Percentiles rank a stretch among this genome's conserved stretches.
These are phyloP conservation scores for Trichoderma sp. DNA, from an alignment of 2,329 filamentous ascomycete genomes.

Conservation along the genomic window DNA sequence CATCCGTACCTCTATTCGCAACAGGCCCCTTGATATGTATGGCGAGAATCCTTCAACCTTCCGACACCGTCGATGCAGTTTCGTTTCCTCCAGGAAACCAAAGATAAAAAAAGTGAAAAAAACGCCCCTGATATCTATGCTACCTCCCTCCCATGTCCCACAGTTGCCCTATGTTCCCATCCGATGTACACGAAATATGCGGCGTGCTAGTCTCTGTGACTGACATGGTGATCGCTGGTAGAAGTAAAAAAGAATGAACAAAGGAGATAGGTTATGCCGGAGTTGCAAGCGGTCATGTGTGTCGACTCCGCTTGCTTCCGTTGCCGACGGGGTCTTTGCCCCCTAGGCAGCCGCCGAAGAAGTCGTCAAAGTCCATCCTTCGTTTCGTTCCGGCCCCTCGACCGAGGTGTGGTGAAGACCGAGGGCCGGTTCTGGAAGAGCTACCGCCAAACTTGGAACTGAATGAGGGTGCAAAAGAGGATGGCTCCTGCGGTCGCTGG, in stretches of 20 bases:
- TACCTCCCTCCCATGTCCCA: constrained; percentile 40
- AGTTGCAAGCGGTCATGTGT: constrained; percentile 39
- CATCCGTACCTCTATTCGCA: constrained; percentile 27
- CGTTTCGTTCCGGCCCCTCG: constrained; percentile 71
- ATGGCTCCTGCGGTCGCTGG: constrained; percentile 46
- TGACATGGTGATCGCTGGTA: constrained; percentile 27
- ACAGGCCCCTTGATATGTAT: constrained; percentile 26
- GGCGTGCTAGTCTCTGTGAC: constrained; percentile 20
- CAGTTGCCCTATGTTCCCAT: constrained; percentile 39
- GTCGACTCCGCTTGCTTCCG: constrained; percentile 54
- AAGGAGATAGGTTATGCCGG: neutral
- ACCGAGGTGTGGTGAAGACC: constrained; percentile 52
- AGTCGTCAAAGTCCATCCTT: constrained; percentile 71
- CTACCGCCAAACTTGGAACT: constrained; percentile 37
- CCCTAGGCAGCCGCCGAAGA: constrained; percentile 70
- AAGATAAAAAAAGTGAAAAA: constrained; percentile 26
- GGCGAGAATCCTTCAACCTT: constrained; percentile 24
- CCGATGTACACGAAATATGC: constrained; percentile 29
- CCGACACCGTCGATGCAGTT: constrained; percentile 31
- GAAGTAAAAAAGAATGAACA: constrained; percentile 3
- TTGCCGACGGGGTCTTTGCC: constrained; percentile 62
- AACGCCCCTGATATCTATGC: constrained; percentile 45
- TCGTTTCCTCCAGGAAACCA: constrained; percentile 39
- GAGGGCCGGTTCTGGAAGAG: constrained; percentile 34
- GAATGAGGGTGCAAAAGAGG: constrained; percentile 36